Evolutionary conservation across 2,329 filamentous ascomycete species (phyloP), one percentile per base, ranked within the genome.

Genomic region (Lomentospora prolificans): DNA sequence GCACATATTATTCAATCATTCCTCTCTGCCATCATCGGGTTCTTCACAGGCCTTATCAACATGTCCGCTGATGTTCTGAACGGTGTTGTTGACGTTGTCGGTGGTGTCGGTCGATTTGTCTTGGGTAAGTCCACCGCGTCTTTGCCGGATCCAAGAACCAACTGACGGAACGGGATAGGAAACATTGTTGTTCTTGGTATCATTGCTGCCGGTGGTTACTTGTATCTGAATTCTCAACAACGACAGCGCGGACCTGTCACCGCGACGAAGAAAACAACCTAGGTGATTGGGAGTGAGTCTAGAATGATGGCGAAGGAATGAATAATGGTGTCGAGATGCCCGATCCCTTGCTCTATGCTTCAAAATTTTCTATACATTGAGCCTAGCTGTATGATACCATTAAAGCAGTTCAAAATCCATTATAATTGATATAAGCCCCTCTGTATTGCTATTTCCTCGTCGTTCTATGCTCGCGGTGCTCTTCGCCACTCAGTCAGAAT

Each of bases 71-170:
- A 73, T 54, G 61, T 73, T 17, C 53, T 69, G 44, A 60, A 64
- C 6, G 70, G 72, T 4, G 60, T 69, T 3, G 61, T 70, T 9
- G 66, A 74, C 14, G 61, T 73, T 14, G 64, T 69, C 3, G 68
- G 69, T 7, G 71, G 72, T 19, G 61, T 72, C 27, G 66, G 69
- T 58, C 72, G 70, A 55, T 73, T 74, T 57, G 53, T 74, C 36
- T 57, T 68, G 4, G 65, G 71, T 73, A 62, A 59, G 69, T 64
- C 28, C 19, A n/a, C n/a, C 7, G 12, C 3, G 19, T 8, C 12
- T 22, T 12, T 17, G 51, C 1, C 3, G 4, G n/a, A n/a, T n/a
- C n/a, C n/a, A n/a, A n/a, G n/a, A n/a, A n/a, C n/a, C n/a, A n/a
- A 33, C 30, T 33, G 12, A 33, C 30, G 30, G 30, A 6, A 12